Percentiles rank a stretch among this genome's conserved stretches.
These are phyloP conservation scores for Bremia lactucae DNA, from an alignment of 352 stramenopile genomes.

Conservation along the genomic window DNA sequence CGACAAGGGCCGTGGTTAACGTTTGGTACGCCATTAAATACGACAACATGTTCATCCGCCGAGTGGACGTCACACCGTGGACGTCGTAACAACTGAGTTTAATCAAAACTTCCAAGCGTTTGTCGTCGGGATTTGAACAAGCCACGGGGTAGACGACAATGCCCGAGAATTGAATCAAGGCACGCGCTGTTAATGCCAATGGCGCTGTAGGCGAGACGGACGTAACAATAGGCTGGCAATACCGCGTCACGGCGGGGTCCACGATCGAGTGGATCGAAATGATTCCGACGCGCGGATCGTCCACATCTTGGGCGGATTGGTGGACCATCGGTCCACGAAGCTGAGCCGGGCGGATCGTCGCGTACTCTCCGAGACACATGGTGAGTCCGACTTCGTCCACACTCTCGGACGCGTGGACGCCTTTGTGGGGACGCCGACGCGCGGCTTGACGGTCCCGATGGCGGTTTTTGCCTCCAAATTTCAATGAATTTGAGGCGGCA, in stretches of 20 bases:
- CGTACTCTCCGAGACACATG: constrained; percentile 53
- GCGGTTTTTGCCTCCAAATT: constrained; percentile 32
- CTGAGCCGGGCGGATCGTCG: constrained; percentile 39
- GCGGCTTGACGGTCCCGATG: constrained; percentile 12
- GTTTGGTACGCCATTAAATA: constrained; percentile 38
- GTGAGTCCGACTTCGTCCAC: constrained; percentile 24
- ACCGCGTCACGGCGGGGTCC: constrained; percentile 43
- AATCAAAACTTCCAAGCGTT: constrained; percentile 47
- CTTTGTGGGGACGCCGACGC: constrained; percentile 2
- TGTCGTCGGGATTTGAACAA: constrained; percentile 22
- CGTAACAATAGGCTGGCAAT: constrained; percentile 46
- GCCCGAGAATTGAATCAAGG: constrained; percentile 51
- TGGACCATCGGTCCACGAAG: constrained; percentile 20
- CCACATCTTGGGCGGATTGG: constrained; percentile 22
- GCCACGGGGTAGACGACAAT: constrained; percentile 52
- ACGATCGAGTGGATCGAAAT: constrained; percentile 61
- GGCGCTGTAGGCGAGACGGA: constrained; percentile 3
- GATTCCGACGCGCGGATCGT: constrained; percentile 49
- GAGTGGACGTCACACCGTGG: constrained; percentile 24
- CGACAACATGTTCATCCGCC: constrained; percentile 38
- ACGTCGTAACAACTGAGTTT: constrained; percentile 56
- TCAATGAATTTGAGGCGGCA: constrained; percentile 23
- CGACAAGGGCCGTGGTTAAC: constrained; percentile 42
- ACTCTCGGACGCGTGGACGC: constrained; percentile 1
- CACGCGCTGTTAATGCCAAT: constrained; percentile 28